These are phyloP conservation scores for Boletellus deceptivus DNA, from an alignment of 1,284 basidiomycete species.

Conservation along the genomic window DNA sequence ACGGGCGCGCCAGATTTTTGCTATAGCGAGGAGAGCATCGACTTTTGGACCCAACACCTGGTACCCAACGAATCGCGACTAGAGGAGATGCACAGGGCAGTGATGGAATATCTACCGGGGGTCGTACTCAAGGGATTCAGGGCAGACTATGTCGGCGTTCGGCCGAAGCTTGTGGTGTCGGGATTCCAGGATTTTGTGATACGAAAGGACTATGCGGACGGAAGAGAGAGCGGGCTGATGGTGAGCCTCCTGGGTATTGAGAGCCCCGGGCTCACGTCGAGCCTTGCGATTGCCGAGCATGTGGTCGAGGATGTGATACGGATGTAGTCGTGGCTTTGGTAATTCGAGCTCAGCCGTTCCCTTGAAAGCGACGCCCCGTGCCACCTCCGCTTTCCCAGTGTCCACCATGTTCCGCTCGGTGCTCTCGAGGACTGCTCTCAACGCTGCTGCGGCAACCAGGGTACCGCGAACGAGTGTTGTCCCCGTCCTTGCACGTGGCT, in stretches of 20 bases:
- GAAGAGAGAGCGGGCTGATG: conserved; percentile 46
- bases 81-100: conserved; percentile 63
- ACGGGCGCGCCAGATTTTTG: conserved; percentile 30
- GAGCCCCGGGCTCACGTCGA: conserved; percentile 74
- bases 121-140: conserved; percentile 65
- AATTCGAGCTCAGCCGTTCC: conserved; percentile 30
- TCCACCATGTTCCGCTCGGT: conserved; percentile 68
- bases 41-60: conserved; percentile 78
- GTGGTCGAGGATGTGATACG: conserved; percentile 58
- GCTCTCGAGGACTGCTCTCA: conserved; percentile 50
- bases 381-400: conserved; percentile 24
- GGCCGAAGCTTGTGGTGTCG: conserved; percentile 84
- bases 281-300: conserved; percentile 71
- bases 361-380: conserved; percentile 10
- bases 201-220: conserved; percentile 49
- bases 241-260: conserved; percentile 77
- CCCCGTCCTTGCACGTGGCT: conserved; percentile 60
- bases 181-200: conserved; percentile 87
- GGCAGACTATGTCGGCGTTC: conserved; percentile 90
- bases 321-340: no score
- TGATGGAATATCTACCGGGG: conserved; percentile 73
- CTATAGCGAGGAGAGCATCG: conserved; percentile 46
- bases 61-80: conserved; percentile 65
- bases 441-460: conserved; percentile 43
- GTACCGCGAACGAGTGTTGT: conserved; percentile 40